These are phyloP conservation scores for Ocimum tenuiflorum DNA, from an alignment of 257 asterid genomes.

Conservation along the genomic window DNA sequence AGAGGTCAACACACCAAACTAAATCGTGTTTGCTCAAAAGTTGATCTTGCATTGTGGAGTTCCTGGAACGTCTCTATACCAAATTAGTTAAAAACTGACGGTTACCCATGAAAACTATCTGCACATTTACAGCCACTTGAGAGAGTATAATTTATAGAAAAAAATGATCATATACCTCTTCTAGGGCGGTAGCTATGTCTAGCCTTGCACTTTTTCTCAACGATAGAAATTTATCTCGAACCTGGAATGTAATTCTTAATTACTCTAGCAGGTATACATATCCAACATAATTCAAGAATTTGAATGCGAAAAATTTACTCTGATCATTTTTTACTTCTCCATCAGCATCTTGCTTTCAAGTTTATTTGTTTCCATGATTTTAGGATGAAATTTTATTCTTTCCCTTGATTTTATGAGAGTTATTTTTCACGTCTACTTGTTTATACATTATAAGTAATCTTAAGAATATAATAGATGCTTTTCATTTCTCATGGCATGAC, in stretches of 20 bases:
- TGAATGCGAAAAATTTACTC: neutral
- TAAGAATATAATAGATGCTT: no score
- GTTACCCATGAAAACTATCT: constrained; percentile 27
- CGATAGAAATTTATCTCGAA: constrained; percentile 83
- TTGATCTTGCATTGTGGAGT: constrained; percentile 77
- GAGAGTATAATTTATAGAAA: constrained; percentile 13
- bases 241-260: constrained; percentile 37
- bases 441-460: neutral
- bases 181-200: constrained; percentile 70
- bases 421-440: neutral
- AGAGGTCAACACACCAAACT: constrained; percentile 58
- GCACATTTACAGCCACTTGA: constrained; percentile 29
- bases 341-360: neutral
- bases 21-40: constrained; percentile 88
- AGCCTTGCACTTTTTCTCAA: constrained; percentile 79
- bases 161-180: constrained; percentile 56
- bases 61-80: constrained; percentile 98
- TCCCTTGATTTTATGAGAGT: neutral
- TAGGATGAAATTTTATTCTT: neutral
- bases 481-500: neutral
- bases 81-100: constrained; percentile 51
- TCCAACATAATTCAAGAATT: neutral
- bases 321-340: neutral
- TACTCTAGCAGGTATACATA: constrained; percentile 2
- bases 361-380: neutral